A percentile compares a stretch with the other conserved stretches of the same genome.
Evolutionary conservation across 495 filamentous ascomycete genomes (phyloP).

Genomic region (Daldinia bambusicola): DNA sequence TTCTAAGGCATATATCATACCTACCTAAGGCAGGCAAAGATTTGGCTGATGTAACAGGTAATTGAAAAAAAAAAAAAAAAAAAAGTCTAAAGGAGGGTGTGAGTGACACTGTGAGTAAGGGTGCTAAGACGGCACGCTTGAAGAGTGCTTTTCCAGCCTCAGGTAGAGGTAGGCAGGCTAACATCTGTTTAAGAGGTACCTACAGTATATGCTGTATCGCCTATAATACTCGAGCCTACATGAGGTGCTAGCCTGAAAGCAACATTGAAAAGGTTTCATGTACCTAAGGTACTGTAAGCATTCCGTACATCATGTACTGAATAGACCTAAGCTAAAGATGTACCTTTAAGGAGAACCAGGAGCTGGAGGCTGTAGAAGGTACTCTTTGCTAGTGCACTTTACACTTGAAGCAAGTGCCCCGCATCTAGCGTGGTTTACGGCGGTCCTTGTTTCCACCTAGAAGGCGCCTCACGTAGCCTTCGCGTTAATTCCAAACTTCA

Average conservation of each 20-base stretch:
- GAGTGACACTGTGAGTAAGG: conserved; percentile 8
- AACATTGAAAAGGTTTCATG: too few species aligned
- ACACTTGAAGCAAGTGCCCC: conserved; percentile 40
- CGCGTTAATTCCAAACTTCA: conserved; percentile 48
- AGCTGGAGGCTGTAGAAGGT: conserved; percentile 12
- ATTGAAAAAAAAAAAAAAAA: not conserved
- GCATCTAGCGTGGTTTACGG: conserved; percentile 38
- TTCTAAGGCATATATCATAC: not conserved
- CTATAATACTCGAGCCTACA: not conserved
- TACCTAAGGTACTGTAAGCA: not conserved
- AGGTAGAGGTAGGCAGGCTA: too few species aligned
- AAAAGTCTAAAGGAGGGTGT: not conserved
- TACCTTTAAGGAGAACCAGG: not conserved
- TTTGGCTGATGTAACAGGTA: conserved; percentile 20
- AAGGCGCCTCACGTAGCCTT: conserved; percentile 37
- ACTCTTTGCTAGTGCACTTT: conserved; percentile 18
- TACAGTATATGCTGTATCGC: not conserved
- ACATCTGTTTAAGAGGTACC: too few species aligned
- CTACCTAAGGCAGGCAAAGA: too few species aligned
- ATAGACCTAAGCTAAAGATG: conserved; percentile 4
- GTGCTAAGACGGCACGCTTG: not conserved
- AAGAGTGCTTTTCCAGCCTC: not conserved
- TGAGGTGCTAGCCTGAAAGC: conserved; percentile 12
- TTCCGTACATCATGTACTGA: too few species aligned
- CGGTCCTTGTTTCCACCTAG: conserved; percentile 31